Evolutionary conservation across 169 alveolate genomes (phyloP), one percentile per base, ranked within the genome.

Genomic region (Plasmodium inui): DNA sequence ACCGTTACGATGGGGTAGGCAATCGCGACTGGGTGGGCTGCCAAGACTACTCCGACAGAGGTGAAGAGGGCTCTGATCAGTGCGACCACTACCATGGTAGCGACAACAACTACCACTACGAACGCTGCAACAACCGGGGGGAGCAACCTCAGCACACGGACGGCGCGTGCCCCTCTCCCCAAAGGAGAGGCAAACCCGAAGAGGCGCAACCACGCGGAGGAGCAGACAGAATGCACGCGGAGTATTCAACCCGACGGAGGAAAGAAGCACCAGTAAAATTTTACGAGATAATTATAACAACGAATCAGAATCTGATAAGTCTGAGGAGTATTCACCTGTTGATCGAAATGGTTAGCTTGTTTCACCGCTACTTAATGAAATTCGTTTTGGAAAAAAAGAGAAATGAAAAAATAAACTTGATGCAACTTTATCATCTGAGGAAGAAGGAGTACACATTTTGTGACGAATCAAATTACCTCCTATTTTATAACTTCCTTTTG

Each of bases 261-360:
- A 39, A 74, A 34, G 79, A 57, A 7, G 67, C 22, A 9, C 12
- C 79, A 7, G n/a, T 57, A 17, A 78, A 78, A 57, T 78, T 91
- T 81, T 91, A 91, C 61, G 95, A 91, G 71, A 91, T 91, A 50
- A 91, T 71, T 28, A 91, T 91, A 70, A 91, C 86, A 46, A 81
- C 95, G 17, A 73, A 91, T 82, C 82, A 76, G 74, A 81, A 91
- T 19, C 82, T 91, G 46, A 37, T 82, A 70, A 91, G 92, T 39
- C 22, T 91, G 57, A 81, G 83, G 50, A 91, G 92, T 22, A 72
- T 91, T 50, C 79, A 81, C 12, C 76, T 82, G 8, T 26, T 91
- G 79, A 71, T 91, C 44, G 95, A 91, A 91, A 28, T 91, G 55
- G 50, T 91, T n/a, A 28, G 17, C 28, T 5, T 82, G 57, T 72